Evolutionary conservation across 2,329 filamentous ascomycete genomes (phyloP).

Genomic region (Diaporthe sp.): DNA sequence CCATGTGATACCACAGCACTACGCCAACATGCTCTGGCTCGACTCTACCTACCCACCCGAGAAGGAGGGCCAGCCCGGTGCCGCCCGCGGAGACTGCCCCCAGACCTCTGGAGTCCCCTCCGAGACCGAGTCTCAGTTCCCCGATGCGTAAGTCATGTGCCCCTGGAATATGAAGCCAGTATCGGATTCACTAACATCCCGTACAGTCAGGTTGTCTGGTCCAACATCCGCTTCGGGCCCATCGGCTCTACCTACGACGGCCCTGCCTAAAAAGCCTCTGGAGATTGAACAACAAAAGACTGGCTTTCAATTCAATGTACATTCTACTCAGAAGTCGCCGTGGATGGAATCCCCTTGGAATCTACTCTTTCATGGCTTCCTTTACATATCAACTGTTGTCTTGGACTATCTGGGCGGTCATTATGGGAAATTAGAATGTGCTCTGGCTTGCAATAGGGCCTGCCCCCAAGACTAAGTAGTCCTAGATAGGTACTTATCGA

Average conservation of each 20-base stretch:
- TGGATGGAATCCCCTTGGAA: neutral
- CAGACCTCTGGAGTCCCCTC: slow-evolving; percentile 56
- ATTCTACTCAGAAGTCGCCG: slow-evolving; percentile 17
- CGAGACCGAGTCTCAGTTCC: slow-evolving; percentile 51
- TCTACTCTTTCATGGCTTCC: neutral
- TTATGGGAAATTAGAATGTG: neutral
- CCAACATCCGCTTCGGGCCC: slow-evolving; percentile 45
- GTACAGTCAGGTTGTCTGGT: slow-evolving; percentile 44
- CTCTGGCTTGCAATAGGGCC: too few relatives aligned
- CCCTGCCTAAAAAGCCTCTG: neutral
- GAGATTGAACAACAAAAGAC: slow-evolving; percentile 6
- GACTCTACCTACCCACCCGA: slow-evolving; percentile 68
- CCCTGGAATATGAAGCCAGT: too few relatives aligned
- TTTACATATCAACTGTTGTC: slow-evolving; percentile 17
- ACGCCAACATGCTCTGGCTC: slow-evolving; percentile 74
- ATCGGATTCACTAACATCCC: neutral
- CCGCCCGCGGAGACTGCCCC: slow-evolving; percentile 59
- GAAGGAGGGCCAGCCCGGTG: slow-evolving; percentile 58
- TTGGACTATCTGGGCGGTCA: slow-evolving; percentile 3
- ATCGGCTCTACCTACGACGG: slow-evolving; percentile 46
- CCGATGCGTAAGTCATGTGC: slow-evolving; percentile 39
- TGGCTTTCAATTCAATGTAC: slow-evolving; percentile 11
- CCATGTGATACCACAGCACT: slow-evolving; percentile 52
- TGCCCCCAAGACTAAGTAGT: neutral
- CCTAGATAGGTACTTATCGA: neutral